Base-by-base conservation (phyloP, 1,139 yeast species). In the Arxiozyma bovina region DNA sequence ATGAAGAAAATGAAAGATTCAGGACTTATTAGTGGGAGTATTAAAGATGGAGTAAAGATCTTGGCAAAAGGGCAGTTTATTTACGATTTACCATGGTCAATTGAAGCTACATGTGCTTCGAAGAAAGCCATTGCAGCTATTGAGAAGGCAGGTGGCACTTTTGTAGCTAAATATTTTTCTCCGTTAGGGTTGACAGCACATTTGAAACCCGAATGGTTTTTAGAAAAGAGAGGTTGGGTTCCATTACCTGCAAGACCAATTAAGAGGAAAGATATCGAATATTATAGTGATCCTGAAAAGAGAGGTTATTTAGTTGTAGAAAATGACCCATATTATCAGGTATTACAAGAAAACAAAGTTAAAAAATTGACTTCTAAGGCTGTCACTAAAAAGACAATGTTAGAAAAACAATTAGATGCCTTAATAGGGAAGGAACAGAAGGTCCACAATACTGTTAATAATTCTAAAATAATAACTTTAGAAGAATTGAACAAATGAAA, bases 241-340 rank as follows among this genome's bases (percentile, higher is more conserved):
- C 98, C 98, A 34, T 72, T 89, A 60, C 83, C 82, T 53, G 94
- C 98, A 4, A 81, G 91, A 70, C 99, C 99, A 25, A 85, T 85
- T 9, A 83, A 81, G 62, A 81, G 88, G 71, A 85, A 88, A 73
- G 90, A 86, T 65, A 83, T 93, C 57, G 82, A 80, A 58, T 89
- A 77, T 71, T 93, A 93, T 72, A 80, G 93, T 50, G 79, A 81
- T 68, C 78, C 79, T 7, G 83, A 77, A 43, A 83, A 82, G 66
- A 79, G 90, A 60, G 98, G 99, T 3, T 91, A 88, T 67, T 74
- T 91, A 63, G 73, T 66, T 17, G 70, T 70, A 53, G 74, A 71
- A 54, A 65, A 68, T 45, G 63, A 69, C 51, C 67, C 69, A 41
- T 66, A 67, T 45, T 63, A 63, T 43, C 61, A 66, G 46, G 66